A percentile compares a stretch with the other conserved stretches of the same genome.
These are phyloP conservation scores for Rhodotorula mucilaginosa DNA, from an alignment of 1,284 basidiomycete species.

Conservation along the genomic window DNA sequence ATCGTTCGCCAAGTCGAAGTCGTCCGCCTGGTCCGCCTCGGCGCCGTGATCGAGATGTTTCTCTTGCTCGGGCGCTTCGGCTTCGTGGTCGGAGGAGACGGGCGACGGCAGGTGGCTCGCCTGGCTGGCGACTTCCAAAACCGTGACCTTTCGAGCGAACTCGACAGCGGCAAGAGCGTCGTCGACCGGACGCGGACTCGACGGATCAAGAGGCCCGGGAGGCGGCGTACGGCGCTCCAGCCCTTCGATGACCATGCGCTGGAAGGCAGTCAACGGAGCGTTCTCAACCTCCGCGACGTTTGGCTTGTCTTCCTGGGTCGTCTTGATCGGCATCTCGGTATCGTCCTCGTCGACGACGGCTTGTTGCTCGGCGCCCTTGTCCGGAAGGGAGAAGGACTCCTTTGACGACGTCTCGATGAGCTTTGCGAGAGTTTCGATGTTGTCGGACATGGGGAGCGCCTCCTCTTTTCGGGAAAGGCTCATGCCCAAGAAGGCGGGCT, in stretches of 20 bases:
- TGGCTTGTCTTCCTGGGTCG: neutral
- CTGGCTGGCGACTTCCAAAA: neutral
- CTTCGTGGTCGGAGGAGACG: neutral
- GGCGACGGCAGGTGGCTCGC: conserved; percentile 22
- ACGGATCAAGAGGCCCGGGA: neutral
- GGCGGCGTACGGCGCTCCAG: neutral
- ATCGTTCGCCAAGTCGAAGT: neutral
- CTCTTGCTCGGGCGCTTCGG: neutral
- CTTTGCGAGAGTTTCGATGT: no score
- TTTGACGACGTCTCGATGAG: no score
- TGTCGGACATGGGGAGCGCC: no score
- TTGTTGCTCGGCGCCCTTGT: neutral
- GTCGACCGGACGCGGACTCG: no score
- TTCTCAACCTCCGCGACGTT: neutral
- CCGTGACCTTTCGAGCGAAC: neutral
- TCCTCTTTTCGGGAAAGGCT: neutral
- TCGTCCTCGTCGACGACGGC: neutral
- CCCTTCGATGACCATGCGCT: neutral
- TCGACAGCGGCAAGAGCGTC: neutral
- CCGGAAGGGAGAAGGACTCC: no score
- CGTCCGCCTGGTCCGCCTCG: neutral
- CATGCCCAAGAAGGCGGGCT: neutral
- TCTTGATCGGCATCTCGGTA: neutral
- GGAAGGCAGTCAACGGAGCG: neutral
- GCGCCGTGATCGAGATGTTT: neutral